Evolutionary conservation across 148 eudicot genomes (phyloP), one percentile per base, ranked within the genome.

Genomic region (Dianthus caryophyllus): DNA sequence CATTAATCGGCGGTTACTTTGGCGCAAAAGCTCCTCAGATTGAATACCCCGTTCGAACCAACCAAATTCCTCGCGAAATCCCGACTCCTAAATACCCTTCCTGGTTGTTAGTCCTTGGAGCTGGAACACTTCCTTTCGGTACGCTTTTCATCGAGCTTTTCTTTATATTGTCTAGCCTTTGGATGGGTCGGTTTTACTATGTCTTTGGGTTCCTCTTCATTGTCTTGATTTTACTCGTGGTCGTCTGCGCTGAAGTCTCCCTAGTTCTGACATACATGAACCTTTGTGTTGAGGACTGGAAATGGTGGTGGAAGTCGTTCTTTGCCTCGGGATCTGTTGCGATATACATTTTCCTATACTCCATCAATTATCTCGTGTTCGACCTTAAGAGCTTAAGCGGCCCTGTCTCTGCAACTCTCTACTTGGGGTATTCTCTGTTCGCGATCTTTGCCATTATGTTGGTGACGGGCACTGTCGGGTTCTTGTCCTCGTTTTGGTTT

Each of bases 221-320:
- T 24, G 91, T 89, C 15, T 7, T 89, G 74, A 73, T 84, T 65
- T 86, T 89, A 18, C 83, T 86, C 30, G 89, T 89, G 47, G 89
- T 84, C 7, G 96, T 88, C 10, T 88, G 90, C 18, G 96, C 96
- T 54, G 96, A 86, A 75, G 90, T 88, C 21, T 85, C 96, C 0
- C 78, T 86, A 27, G 90, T 88, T 46, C 81, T 88, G 9, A 88
- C 96, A 39, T 88, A 88, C 79, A 88, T 85, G 96, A 90, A 85
- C 62, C 86, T 88, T 14, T 88, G 96, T 36, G 96, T 88, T 38
- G 96, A 89, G 79, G 91, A 89, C 74, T 87, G 87, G 85, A 86
- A 75, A 48, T 89, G 89, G 91, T 89, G 96, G 96, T 89, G 96
- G 89, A 89, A 89, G 74, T 89, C 91, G 14, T 88, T 86, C 81